Percentiles rank a stretch among this genome's conserved stretches.
Evolutionary conservation across 2,329 filamentous ascomycete species (phyloP).

Genomic region (Paraconiothyrium sp.): DNA sequence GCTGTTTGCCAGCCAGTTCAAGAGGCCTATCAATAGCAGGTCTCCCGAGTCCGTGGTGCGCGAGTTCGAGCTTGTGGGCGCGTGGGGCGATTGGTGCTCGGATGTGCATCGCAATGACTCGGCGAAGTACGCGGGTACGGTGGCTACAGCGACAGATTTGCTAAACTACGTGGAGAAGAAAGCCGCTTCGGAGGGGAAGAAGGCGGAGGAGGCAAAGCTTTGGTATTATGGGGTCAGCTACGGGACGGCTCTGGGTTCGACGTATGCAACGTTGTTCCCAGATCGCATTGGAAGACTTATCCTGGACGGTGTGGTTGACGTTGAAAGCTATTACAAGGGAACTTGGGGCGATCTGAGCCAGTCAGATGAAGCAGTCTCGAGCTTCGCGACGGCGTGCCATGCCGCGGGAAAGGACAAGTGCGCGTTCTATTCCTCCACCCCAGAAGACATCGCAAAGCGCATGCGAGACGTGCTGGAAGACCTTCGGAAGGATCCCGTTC

Average conservation of each 20-base stretch:
- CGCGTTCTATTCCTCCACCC: not conserved
- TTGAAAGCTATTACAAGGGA: conserved; percentile 59
- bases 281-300: conserved; percentile 54
- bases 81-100: conserved; percentile 35
- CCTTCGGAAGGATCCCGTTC: conserved; percentile 21
- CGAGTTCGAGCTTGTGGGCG: conserved; percentile 12
- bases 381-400: conserved; percentile 65
- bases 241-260: conserved; percentile 57
- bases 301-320: conserved; percentile 54
- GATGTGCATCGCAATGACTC: conserved; percentile 25
- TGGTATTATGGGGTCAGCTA: conserved; percentile 56
- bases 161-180: conserved; percentile 36
- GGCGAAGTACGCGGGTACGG: conserved; percentile 41
- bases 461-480: conserved; percentile 2
- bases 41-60: conserved; percentile 1
- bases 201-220: conserved; percentile 42
- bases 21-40: conserved; percentile 16
- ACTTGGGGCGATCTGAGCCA: conserved; percentile 52
- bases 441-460: not conserved
- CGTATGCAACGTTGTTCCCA: conserved; percentile 58
- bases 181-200: conserved; percentile 27
- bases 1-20: not conserved
- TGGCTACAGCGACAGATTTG: conserved; percentile 42
- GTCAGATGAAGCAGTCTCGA: conserved; percentile 63
- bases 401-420: conserved; percentile 51